These are phyloP conservation scores for Sugiyamaella qingdaonensis DNA, from an alignment of 805 yeast genomes.

Conservation along the genomic window DNA sequence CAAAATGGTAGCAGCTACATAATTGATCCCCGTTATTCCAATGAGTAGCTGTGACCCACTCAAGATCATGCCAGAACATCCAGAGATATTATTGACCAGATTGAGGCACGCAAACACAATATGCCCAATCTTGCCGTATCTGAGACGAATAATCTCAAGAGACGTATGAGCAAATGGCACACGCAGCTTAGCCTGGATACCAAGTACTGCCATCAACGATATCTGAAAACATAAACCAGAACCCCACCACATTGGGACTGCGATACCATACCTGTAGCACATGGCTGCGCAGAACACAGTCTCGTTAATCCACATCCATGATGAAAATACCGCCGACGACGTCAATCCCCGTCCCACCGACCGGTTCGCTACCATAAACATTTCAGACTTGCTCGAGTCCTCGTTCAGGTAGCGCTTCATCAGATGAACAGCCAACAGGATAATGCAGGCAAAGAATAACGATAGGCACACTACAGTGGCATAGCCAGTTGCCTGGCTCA, in stretches of 20 bases:
- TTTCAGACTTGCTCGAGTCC: slow-evolving; percentile 24
- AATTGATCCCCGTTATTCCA: slow-evolving; percentile 43
- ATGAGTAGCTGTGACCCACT: slow-evolving; percentile 45
- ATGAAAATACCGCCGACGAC: slow-evolving; percentile 41
- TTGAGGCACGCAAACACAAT: slow-evolving; percentile 13
- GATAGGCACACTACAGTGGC: slow-evolving; percentile 82
- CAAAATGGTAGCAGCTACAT: slow-evolving; percentile 45
- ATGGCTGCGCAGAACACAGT: slow-evolving; percentile 37
- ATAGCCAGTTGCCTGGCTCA: slow-evolving; percentile 60
- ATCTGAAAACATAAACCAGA: slow-evolving; percentile 79
- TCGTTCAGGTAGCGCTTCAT: slow-evolving; percentile 21
- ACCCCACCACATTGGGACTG: slow-evolving; percentile 69
- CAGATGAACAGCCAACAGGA: slow-evolving; percentile 29
- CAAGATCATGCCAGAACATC: slow-evolving; percentile 38
- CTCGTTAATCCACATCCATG: slow-evolving; percentile 49
- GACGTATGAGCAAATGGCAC: slow-evolving; percentile 83
- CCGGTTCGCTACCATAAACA: slow-evolving; percentile 38
- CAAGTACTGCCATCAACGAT: slow-evolving; percentile 66
- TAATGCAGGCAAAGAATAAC: slow-evolving; percentile 47
- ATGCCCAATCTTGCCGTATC: slow-evolving; percentile 66
- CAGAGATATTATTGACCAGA: slow-evolving; percentile 22
- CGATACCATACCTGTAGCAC: slow-evolving; percentile 41
- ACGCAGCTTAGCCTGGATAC: slow-evolving; percentile 69
- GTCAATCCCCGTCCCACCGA: slow-evolving; percentile 41
- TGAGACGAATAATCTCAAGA: slow-evolving; percentile 63